These are phyloP conservation scores for Naganishia friedmannii DNA, from an alignment of 768 basidiomycete genomes.

Conservation along the genomic window DNA sequence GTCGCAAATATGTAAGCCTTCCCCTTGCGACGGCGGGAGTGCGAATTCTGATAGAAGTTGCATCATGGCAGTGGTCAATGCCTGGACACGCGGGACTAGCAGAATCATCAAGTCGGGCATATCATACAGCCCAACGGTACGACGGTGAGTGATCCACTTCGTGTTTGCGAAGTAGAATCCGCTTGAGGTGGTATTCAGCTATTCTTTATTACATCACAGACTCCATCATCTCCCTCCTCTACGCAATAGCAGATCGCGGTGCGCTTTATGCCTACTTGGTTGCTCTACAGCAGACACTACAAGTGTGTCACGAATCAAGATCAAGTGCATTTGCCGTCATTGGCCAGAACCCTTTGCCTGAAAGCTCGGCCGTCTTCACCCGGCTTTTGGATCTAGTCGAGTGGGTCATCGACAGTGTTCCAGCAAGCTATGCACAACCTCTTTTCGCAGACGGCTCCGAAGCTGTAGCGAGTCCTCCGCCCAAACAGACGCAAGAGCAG, in stretches of 20 bases:
- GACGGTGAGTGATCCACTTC: not conserved
- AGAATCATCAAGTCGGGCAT: conserved; percentile 17
- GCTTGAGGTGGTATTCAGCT: not conserved
- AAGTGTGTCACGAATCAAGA: not conserved
- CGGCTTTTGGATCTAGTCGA: not conserved
- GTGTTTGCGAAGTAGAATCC: not conserved
- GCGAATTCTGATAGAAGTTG: no score
- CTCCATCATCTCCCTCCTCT: conserved; percentile 9
- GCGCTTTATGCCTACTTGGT: conserved; percentile 15
- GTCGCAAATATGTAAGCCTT: conserved; percentile 14
- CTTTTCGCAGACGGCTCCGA: not conserved
- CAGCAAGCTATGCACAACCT: conserved; percentile 14
- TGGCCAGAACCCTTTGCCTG: not conserved
- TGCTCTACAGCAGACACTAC: conserved; percentile 3
- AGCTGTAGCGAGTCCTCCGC: not conserved
- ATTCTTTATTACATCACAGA: not conserved
- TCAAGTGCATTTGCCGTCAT: not conserved
- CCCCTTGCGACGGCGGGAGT: not conserved
- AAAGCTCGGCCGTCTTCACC: not conserved
- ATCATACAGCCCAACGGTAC: conserved; percentile 12
- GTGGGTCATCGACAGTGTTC: conserved; percentile 19
- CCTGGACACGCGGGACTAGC: conserved; percentile 13
- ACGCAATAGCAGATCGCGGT: conserved; percentile 12
- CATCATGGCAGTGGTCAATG: conserved; percentile 11
- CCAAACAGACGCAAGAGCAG: not conserved